Base-by-base conservation (phyloP, 2,329 filamentous ascomycete genomes). In the Fusarium verticillioides region DNA sequence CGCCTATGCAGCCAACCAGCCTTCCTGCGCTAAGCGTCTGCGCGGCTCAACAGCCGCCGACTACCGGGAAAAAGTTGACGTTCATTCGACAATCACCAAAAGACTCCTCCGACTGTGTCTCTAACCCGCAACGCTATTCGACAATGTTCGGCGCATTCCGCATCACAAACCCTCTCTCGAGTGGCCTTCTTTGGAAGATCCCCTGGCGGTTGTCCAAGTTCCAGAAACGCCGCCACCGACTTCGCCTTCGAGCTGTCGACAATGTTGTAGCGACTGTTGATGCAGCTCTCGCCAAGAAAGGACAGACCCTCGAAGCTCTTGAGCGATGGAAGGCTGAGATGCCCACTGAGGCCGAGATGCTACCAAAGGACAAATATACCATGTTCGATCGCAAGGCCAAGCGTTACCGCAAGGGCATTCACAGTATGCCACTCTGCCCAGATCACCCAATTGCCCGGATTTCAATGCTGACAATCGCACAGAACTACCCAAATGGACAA, bases 351-450 rank as follows among this genome's bases (percentile, higher is more conserved):
- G 89, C 91, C 79, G 95, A 98, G 87, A 99, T 99, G 96, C 82
- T 97, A 82, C 93, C 96, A 52, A 93, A 90, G 84, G 96, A 99
- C 85, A 99, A 99, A 85, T 99, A 99, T 85, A 97, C 94, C 34
- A 93, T 99, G 79, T 99, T 98, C 84, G 96, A 97, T 84, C 92
- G 95, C 78, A 98, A 98, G 84, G 95, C 93, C 82, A 97, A 95
- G 90, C 92, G 90, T 78, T 99, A 98, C 83, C 89, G 96, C 81
- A 99, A 99, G 90, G 94, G 95, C 63, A 95, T 99, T 82, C 96
- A 98, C 85, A 98, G 95, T 97, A 88, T 78, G 94, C 90, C 63
- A 19, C 32, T 34, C 26, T 53, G 21, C 36, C 32, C 13, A 39
- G 26, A 47, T 30, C 37, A 50, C 21, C 28, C 49, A 34, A 30